Evolutionary conservation across 352 stramenopile species (phyloP).

Genomic region (Globisporangium megalacanthum): DNA sequence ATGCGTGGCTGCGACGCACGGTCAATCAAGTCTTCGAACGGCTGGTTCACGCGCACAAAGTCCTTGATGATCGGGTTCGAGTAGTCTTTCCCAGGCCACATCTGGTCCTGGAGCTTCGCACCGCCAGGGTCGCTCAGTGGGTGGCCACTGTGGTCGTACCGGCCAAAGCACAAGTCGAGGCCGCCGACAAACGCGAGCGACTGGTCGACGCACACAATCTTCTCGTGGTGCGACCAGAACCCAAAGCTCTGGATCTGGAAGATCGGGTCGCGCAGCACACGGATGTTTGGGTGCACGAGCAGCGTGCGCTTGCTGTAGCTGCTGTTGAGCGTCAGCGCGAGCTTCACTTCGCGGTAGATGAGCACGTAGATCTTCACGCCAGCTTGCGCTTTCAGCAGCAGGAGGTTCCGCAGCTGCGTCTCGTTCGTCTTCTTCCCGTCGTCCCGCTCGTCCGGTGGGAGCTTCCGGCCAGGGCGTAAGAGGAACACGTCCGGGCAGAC

Average conservation of each 20-base stretch:
- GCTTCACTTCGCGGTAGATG: slow-evolving; percentile 88
- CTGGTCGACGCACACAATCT: slow-evolving; percentile 90
- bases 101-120: slow-evolving; percentile 40
- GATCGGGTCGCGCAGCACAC: slow-evolving; percentile 86
- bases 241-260: slow-evolving; percentile 88
- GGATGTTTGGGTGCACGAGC: slow-evolving; percentile 83
- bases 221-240: slow-evolving; percentile 93
- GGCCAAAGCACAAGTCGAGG: slow-evolving; percentile 86
- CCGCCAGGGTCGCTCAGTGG: slow-evolving; percentile 62
- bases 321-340: slow-evolving; percentile 86
- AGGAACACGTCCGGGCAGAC: slow-evolving; percentile 84
- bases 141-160: slow-evolving; percentile 81
- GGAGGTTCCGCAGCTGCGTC: slow-evolving; percentile 66
- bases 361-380: slow-evolving; percentile 89
- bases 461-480: slow-evolving; percentile 52
- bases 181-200: slow-evolving; percentile 77
- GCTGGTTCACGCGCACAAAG: slow-evolving; percentile 82
- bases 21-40: slow-evolving; percentile 83
- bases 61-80: slow-evolving; percentile 89
- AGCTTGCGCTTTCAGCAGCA: slow-evolving; percentile 73
- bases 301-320: slow-evolving; percentile 79
- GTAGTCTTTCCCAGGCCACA: slow-evolving; percentile 84
- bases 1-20: slow-evolving; percentile 70
- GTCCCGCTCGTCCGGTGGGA: slow-evolving; percentile 31
- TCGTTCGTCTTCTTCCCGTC: slow-evolving; percentile 52